Evolutionary conservation across 305 asterid species (phyloP).

Genomic region (Caryopteris hybrid): DNA sequence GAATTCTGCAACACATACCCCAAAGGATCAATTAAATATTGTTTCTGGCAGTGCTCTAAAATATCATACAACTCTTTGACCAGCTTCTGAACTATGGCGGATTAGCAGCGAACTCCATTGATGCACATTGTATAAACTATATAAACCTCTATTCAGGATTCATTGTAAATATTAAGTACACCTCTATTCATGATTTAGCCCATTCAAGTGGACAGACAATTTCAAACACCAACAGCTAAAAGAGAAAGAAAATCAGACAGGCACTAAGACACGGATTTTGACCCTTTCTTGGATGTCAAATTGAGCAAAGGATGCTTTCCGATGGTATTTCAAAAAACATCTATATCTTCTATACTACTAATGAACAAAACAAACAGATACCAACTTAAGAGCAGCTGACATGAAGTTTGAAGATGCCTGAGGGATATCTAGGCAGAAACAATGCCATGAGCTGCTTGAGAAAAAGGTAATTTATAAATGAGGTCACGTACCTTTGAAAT

Average conservation of each 20-base stretch:
- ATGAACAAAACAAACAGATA: background rate
- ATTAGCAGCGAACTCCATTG: too few species aligned
- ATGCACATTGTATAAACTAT: background rate
- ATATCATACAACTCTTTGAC: background rate
- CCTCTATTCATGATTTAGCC: background rate
- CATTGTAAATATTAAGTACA: background rate
- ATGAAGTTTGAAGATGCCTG: slow-evolving; percentile 8
- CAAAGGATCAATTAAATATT: background rate
- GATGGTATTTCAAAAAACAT: background rate
- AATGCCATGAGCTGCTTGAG: background rate
- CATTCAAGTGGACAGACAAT: background rate
- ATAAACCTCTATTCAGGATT: background rate
- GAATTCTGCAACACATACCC: slow-evolving; percentile 44
- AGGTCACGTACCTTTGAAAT: slow-evolving; percentile 56
- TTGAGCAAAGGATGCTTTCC: background rate
- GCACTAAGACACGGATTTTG: background rate
- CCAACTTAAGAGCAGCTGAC: background rate
- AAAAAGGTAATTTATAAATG: slow-evolving; percentile 5
- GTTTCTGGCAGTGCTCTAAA: slow-evolving; percentile 5
- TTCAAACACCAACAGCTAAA: background rate
- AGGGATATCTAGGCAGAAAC: slow-evolving; percentile 1
- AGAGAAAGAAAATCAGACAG: background rate
- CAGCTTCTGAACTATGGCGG: background rate
- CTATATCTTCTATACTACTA: background rate
- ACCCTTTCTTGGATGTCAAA: background rate